phyloP scores from a whole-genome alignment of 805 yeast species.

The Millerozyma miso region DNA sequence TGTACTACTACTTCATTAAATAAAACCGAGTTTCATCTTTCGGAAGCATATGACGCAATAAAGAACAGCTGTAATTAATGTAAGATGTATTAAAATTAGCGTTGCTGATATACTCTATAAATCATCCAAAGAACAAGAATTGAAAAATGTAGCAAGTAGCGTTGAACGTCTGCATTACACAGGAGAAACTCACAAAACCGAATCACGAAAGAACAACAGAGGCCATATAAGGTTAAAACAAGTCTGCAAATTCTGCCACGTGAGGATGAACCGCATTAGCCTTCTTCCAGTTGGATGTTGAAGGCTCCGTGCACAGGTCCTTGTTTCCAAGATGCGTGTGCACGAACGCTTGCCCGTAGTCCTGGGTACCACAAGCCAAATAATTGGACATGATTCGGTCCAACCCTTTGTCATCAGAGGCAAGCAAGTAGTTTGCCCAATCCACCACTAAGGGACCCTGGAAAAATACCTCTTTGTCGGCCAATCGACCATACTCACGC shows the following conservation, averaged over 20 bases:
- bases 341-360: constrained; percentile 6
- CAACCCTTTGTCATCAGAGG: constrained; percentile 34
- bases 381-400: constrained; percentile 39
- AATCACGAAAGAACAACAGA: not conserved
- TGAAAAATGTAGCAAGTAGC: too few relatives aligned
- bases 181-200: too few relatives aligned
- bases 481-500: constrained; percentile 8
- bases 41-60: too few relatives aligned
- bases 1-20: too few relatives aligned
- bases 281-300: constrained; percentile 1
- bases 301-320: not conserved
- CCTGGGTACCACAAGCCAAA: constrained; percentile 26
- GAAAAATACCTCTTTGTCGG: constrained; percentile 5
- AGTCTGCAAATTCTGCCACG: constrained; percentile 43
- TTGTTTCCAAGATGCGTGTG: not conserved
- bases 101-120: not conserved
- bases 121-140: too few relatives aligned
- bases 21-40: too few relatives aligned
- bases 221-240: constrained; percentile 20
- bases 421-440: constrained; percentile 35
- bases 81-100: not conserved
- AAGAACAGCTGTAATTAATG: too few relatives aligned
- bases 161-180: too few relatives aligned
- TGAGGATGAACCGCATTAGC: constrained; percentile 36
- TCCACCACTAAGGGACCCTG: constrained; percentile 29